Evolutionary conservation across 192 early-diverging fungal species (phyloP).

Genomic region (Gigaspora rosea): DNA sequence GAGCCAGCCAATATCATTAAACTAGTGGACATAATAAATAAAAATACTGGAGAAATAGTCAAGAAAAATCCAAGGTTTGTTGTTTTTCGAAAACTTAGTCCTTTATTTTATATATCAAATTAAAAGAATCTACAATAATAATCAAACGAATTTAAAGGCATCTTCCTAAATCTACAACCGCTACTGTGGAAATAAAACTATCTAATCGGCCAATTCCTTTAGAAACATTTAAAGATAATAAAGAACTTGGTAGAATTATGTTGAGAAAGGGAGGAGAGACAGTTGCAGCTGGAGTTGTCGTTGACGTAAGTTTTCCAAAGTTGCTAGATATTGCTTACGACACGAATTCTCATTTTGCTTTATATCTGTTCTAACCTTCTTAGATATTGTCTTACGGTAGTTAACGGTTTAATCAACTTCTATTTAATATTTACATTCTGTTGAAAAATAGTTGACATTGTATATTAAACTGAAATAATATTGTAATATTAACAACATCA

Average conservation of each 20-base stretch:
- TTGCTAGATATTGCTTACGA: too few relatives aligned
- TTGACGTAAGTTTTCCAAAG: constrained; percentile 34
- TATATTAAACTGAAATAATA: too few relatives aligned
- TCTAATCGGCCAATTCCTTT: constrained; percentile 76
- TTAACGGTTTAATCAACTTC: too few relatives aligned
- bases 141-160: constrained; percentile 35
- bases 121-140: neutral
- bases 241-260: constrained; percentile 87
- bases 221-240: constrained; percentile 83
- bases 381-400: too few relatives aligned
- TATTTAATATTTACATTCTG: too few relatives aligned
- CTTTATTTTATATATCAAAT: neutral
- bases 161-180: constrained; percentile 61
- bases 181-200: constrained; percentile 79
- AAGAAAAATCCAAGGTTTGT: constrained; percentile 79
- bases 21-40: constrained; percentile 78
- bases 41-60: constrained; percentile 77
- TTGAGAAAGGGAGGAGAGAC: constrained; percentile 84
- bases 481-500: too few relatives aligned
- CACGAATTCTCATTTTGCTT: too few relatives aligned
- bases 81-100: neutral
- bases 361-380: too few relatives aligned
- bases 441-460: too few relatives aligned
- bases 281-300: constrained; percentile 86
- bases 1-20: constrained; percentile 77